Base-by-base conservation (phyloP, 257 asterid genomes). In the Primulina tabacum region DNA sequence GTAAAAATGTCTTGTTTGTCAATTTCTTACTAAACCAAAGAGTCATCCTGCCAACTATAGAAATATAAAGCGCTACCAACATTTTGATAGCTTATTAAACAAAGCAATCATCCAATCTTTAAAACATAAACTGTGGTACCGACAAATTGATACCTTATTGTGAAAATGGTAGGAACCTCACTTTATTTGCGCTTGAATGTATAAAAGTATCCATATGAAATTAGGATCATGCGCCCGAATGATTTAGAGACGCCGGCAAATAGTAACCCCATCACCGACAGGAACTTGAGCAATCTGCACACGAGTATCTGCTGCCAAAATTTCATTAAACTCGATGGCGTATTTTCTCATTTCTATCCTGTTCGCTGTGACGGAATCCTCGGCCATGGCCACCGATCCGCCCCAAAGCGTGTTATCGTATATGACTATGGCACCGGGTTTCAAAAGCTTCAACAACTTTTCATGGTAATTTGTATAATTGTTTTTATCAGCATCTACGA, bases 401-500 rank as follows among this genome's bases (percentile, higher is more conserved):
- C 2, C 56, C 56, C 56, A 47, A 4, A 47, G 56, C 20, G 20
- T 47, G 56, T 47, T 47, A 16, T 47, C 56, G 20, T 47, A 47
- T 4, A 47, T 47, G 7, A 47, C 18, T 4, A 47, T 3, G 7
- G 56, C 56, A 5, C 20, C 56, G 0, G 56, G 56, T 16, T 47
- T 47, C 56, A 47, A 14, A 47, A 47, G 56, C 30, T 81, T 70
- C 81, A 86, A 5, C 52, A 86, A 4, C 70, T 72, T 82, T 65
- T 86, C 87, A 4, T 88, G 95, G 64, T 86, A 88, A 4, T 81
- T 81, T 7, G 60, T 55, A 7, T 79, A 84, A 29, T 64, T 79
- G 1, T 0, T 18, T 65, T 84, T 88, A 62, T 86, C 90, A 11
- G 86, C 92, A 4, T 88, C 95, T 2, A 88, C 92, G 47, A 65